phyloP scores from a whole-genome alignment of 140 eudicot species.

The Ambrosia hybrid region DNA sequence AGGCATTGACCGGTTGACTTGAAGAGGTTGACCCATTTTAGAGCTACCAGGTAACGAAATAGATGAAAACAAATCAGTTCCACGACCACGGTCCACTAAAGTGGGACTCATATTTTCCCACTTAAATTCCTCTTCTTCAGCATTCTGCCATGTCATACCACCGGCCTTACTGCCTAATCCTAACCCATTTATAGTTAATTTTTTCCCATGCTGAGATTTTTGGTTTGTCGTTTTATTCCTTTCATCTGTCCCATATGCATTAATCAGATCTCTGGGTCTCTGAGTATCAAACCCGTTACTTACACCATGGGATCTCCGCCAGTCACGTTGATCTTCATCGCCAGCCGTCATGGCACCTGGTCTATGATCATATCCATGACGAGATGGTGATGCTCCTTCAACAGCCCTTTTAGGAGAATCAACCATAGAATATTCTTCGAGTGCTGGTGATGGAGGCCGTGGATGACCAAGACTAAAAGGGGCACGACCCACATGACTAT shows the following conservation, averaged over 20 bases:
- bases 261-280: constrained; percentile 89
- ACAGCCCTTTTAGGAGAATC: constrained; percentile 51
- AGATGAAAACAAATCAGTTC: constrained; percentile 39
- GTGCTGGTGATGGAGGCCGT: constrained; percentile 53
- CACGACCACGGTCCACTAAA: constrained; percentile 44
- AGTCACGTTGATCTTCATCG: constrained; percentile 46
- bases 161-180: constrained; percentile 42
- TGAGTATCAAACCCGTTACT: constrained; percentile 53
- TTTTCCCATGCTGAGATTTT: constrained; percentile 35
- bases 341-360: constrained; percentile 35
- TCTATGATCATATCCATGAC: constrained; percentile 48
- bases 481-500: constrained; percentile 42
- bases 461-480: constrained; percentile 44
- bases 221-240: constrained; percentile 44
- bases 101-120: constrained; percentile 95
- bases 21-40: constrained; percentile 38
- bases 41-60: constrained; percentile 36
- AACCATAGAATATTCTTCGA: constrained; percentile 43
- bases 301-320: constrained; percentile 40
- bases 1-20: constrained; percentile 32
- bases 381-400: constrained; percentile 64
- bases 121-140: constrained; percentile 94
- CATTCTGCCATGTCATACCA: constrained; percentile 68
- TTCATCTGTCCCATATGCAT: constrained; percentile 90
- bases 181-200: constrained; percentile 34